Evolutionary conservation across 768 basidiomycete species (phyloP).

Genomic region (Termitomyces sp.): DNA sequence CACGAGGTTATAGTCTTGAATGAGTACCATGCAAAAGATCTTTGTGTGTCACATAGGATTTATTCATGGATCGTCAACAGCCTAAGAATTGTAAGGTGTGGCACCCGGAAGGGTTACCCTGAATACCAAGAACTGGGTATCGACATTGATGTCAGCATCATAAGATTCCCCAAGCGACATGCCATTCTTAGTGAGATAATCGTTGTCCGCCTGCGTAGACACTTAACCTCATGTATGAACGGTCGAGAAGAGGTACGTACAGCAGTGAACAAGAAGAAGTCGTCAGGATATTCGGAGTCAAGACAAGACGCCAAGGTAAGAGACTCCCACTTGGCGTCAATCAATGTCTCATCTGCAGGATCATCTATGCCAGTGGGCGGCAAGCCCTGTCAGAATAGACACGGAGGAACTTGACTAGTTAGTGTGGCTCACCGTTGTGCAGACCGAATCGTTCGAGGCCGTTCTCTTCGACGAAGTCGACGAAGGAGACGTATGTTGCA

Average conservation of each 20-base stretch:
- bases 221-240: background rate
- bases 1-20: background rate
- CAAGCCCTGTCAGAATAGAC: background rate
- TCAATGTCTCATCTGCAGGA: constrained; percentile 44
- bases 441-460: constrained; percentile 59
- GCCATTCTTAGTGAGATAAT: constrained; percentile 54
- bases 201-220: constrained; percentile 46
- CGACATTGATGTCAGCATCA: constrained; percentile 48
- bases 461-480: constrained; percentile 44
- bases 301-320: constrained; percentile 50
- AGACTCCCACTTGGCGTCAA: constrained; percentile 66
- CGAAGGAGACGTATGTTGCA: constrained; percentile 50
- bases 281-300: constrained; percentile 48
- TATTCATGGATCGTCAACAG: too few relatives aligned
- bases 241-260: constrained; percentile 27
- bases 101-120: constrained; percentile 49
- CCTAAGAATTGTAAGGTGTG: background rate
- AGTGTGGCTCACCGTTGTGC: constrained; percentile 38
- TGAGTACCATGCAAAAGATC: background rate
- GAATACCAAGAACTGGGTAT: constrained; percentile 61
- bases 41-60: background rate
- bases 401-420: background rate
- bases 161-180: constrained; percentile 44
- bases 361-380: background rate
- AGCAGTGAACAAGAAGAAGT: constrained; percentile 62